Evolutionary conservation across 2,329 filamentous ascomycete species (phyloP), one percentile per base, ranked within the genome.

Genomic region (Calonectria pauciramosa): DNA sequence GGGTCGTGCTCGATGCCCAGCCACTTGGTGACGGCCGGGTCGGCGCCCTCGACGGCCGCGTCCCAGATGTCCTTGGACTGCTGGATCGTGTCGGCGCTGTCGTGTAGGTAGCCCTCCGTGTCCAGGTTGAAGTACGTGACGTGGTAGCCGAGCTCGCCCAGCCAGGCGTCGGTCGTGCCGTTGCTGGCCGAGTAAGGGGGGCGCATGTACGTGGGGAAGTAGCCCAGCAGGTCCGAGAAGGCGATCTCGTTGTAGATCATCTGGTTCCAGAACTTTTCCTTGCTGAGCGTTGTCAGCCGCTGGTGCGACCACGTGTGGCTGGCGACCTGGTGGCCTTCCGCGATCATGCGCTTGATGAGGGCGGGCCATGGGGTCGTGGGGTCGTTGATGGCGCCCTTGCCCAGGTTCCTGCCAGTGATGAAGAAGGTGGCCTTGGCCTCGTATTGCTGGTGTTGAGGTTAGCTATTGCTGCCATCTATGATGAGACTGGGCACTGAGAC

Each of bases 121-220:
- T 93, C 91, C 56, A 93, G 84, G 80, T 91, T 89, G 78, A 91
- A 92, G 83, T 91, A 91, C 34, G 88, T 87, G 79, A 92, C 80
- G 79, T 92, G 89, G 82, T 92, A 92, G n/a, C 89, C 89, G 8
- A 92, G 77, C 32, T 83, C 82, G 18, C 78, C 83, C 52, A 88
- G 79, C 82, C 85, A 82, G 26, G 78, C 82, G 60, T 87, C 85
- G 9, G 85, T 87, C 0, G 77, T 82, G 5, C 72, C 72, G 65
- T 86, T 86, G 80, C 86, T 88, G 38, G 86, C 86, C n/a, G 87
- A 88, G 82, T 87, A 88, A 0, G 87, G 87, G 0, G 87, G 85
- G 0, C 87, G 86, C 84, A 89, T 85, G 80, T 87, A 87, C 0
- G 84, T 86, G 6, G 86, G 86, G 71, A 86, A 85, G 76, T 83